Conservation (phyloP, 75 land plant genomes). For the Cunninghamia lanceolata region DNA sequence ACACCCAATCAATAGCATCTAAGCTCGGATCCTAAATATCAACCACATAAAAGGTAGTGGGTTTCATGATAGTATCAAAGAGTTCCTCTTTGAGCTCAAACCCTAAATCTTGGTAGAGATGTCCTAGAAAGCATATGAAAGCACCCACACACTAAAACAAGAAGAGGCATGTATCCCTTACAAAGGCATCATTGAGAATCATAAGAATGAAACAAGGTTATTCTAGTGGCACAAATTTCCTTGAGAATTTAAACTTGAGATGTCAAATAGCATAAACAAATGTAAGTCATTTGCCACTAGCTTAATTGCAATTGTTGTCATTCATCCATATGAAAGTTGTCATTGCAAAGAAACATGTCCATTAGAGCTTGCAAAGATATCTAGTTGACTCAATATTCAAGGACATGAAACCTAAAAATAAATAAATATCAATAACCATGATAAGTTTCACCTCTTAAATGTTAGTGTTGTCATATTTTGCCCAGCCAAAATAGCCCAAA, state of each 20-base stretch:
- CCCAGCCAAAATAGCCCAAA: too few relatives aligned
- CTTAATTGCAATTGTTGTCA: background rate
- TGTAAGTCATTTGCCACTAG: background rate
- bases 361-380: background rate
- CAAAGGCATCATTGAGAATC: background rate
- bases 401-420: background rate
- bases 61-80: background rate
- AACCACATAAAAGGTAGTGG: too few relatives aligned
- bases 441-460: background rate
- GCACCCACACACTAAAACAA: background rate
- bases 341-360: background rate
- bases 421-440: background rate
- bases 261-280: background rate
- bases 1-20: background rate
- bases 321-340: background rate
- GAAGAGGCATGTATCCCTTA: background rate
- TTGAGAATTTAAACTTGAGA: background rate
- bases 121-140: background rate
- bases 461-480: too few relatives aligned
- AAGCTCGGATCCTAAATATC: background rate
- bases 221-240: background rate
- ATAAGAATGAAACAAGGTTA: background rate
- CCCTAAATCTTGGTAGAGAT: background rate
- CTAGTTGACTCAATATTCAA: background rate
- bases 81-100: background rate